phyloP scores from a whole-genome alignment of 805 yeast species.

The Wickerhamiella nectarea region DNA sequence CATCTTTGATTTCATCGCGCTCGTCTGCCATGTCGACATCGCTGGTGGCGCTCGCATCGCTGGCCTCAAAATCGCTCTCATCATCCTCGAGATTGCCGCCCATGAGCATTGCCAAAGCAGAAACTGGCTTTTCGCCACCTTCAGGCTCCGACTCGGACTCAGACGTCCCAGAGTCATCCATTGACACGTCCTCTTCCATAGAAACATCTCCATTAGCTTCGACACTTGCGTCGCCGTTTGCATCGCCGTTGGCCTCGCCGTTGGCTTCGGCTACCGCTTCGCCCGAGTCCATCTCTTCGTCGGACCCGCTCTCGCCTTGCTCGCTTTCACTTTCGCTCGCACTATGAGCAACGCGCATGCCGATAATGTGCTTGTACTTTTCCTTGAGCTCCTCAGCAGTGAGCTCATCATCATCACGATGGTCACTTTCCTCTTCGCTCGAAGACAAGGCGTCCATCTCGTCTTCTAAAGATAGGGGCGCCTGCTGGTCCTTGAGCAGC shows the following conservation, averaged over 20 bases:
- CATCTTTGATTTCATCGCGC: constrained; percentile 26
- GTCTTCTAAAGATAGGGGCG: constrained; percentile 45
- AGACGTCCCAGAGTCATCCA: no score
- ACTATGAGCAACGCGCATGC: constrained; percentile 5
- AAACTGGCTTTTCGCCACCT: neutral
- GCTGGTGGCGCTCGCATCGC: neutral
- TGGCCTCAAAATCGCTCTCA: constrained; percentile 1
- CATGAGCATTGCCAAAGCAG: constrained; percentile 2
- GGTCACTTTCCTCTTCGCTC: constrained; percentile 16
- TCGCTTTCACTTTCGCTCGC: no score
- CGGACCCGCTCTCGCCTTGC: no score
- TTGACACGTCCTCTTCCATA: neutral
- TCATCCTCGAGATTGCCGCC: constrained; percentile 5
- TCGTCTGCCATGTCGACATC: constrained; percentile 22
- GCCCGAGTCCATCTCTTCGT: constrained; percentile 8
- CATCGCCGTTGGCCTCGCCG: constrained; percentile 25
- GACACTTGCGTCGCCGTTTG: constrained; percentile 20
- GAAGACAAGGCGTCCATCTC: constrained; percentile 13
- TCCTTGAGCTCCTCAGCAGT: constrained; percentile 42
- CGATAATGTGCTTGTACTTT: constrained; percentile 37
- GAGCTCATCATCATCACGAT: constrained; percentile 35
- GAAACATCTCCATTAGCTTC: constrained; percentile 24
- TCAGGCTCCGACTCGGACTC: constrained; percentile 14
- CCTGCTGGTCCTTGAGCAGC: constrained; percentile 39
- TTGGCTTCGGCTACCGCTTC: constrained; percentile 21